Percentiles rank a stretch among this genome's conserved stretches.
Evolutionary conservation across 768 basidiomycete species (phyloP).

Genomic region (Holtermannia corniformis): DNA sequence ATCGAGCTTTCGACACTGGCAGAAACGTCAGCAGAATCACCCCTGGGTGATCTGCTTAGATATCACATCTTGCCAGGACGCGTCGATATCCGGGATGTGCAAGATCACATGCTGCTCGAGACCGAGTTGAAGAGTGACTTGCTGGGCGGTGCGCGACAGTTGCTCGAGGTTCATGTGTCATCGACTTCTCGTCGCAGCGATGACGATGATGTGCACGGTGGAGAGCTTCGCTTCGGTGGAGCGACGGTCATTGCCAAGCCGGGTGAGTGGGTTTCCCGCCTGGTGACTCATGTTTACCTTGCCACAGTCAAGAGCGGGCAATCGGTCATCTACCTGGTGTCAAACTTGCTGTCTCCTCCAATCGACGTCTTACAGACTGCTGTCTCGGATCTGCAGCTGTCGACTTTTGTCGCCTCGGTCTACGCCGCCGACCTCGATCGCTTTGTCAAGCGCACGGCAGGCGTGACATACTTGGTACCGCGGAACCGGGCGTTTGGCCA

Average conservation of each 20-base stretch:
- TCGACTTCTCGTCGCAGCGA: conserved; percentile 41
- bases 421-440: conserved; percentile 79
- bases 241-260: conserved; percentile 68
- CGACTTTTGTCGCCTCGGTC: conserved; percentile 79
- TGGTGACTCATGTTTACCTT: neutral
- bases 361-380: conserved; percentile 69
- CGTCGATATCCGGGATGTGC: conserved; percentile 61
- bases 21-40: conserved; percentile 52
- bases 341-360: conserved; percentile 72
- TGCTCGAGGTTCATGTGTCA: conserved; percentile 38
- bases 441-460: conserved; percentile 54
- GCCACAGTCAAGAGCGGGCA: conserved; percentile 64
- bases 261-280: conserved; percentile 46
- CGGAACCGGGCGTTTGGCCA: conserved; percentile 79
- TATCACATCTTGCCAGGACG: conserved; percentile 89
- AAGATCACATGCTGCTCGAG: conserved; percentile 64
- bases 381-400: conserved; percentile 70
- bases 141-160: conserved; percentile 45
- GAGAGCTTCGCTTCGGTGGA: conserved; percentile 67
- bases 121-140: conserved; percentile 51
- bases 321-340: conserved; percentile 79
- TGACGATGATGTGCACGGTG: conserved; percentile 35
- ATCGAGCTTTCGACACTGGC: neutral
- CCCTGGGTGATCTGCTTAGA: conserved; percentile 58
- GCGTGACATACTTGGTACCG: conserved; percentile 75